A percentile compares a stretch with the other conserved stretches of the same genome.
These are phyloP conservation scores for Trichoderma sp. DNA, from an alignment of 2,329 filamentous ascomycete genomes.

Conservation along the genomic window DNA sequence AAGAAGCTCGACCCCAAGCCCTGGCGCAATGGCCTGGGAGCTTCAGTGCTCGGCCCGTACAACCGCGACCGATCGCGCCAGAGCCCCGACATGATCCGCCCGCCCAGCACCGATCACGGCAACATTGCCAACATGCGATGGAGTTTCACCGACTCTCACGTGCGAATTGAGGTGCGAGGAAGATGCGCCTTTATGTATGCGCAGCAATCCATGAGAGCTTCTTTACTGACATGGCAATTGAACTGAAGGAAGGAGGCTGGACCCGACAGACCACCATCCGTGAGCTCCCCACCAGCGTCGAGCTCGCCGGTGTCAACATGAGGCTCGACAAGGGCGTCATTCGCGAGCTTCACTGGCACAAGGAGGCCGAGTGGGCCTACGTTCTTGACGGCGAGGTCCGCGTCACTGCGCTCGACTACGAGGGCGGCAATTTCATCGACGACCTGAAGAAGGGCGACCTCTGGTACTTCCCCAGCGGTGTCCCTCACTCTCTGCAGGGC, in stretches of 20 bases:
- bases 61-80: conserved; percentile 68
- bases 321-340: conserved; percentile 71
- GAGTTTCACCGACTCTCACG: conserved; percentile 67
- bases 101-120: conserved; percentile 72
- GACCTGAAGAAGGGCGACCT: conserved; percentile 75
- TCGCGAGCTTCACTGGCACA: conserved; percentile 80
- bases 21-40: conserved; percentile 63
- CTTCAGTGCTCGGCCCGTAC: conserved; percentile 68
- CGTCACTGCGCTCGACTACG: conserved; percentile 71
- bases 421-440: conserved; percentile 76
- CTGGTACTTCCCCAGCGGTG: conserved; percentile 79
- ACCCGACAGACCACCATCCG: conserved; percentile 71
- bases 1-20: conserved; percentile 65
- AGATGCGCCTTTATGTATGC: neutral
- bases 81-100: conserved; percentile 70
- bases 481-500: conserved; percentile 77
- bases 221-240: neutral
- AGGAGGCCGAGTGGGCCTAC: conserved; percentile 77
- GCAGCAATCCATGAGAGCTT: neutral
- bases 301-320: conserved; percentile 79
- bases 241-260: conserved; percentile 69
- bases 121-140: conserved; percentile 71
- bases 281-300: conserved; percentile 65
- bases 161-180: conserved; percentile 59
- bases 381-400: conserved; percentile 71